Evolutionary conservation across 2,329 filamentous ascomycete species (phyloP).

Genomic region (Cercospora brassicicola): DNA sequence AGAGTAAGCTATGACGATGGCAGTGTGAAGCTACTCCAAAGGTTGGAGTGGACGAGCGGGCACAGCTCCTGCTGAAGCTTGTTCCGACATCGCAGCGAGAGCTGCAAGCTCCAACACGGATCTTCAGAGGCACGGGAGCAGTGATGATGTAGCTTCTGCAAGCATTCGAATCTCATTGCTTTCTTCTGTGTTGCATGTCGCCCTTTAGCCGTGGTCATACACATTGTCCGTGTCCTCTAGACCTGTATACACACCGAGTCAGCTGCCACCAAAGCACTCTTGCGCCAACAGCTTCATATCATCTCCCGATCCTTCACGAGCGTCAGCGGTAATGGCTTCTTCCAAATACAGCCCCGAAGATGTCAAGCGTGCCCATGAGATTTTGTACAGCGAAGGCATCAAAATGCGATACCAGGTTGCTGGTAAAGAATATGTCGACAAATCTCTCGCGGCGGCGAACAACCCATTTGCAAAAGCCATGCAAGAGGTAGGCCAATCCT

Average conservation of each 20-base stretch:
- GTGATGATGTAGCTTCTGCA: not conserved
- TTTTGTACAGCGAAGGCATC: conserved; percentile 62
- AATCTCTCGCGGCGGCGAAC: conserved; percentile 56
- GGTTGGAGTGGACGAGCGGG: not conserved
- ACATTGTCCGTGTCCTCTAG: not conserved
- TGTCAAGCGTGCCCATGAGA: conserved; percentile 48
- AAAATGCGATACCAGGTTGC: conserved; percentile 61
- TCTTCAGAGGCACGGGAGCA: not conserved
- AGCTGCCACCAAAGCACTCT: not conserved
- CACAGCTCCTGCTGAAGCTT: conserved; percentile 7
- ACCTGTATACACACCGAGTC: not conserved
- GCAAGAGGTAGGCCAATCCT: conserved; percentile 53
- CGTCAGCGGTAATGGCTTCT: conserved; percentile 23
- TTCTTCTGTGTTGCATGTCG: not conserved
- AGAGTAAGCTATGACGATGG: not conserved
- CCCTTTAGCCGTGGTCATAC: not conserved
- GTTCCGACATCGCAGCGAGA: conserved; percentile 10
- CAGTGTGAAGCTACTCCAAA: not conserved
- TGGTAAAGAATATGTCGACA: conserved; percentile 62
- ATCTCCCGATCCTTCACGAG: not conserved
- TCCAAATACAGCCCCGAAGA: conserved; percentile 32
- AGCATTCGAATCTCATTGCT: not conserved
- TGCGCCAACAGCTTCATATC: not conserved
- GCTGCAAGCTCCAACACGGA: conserved; percentile 2
- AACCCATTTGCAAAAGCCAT: conserved; percentile 61